These are phyloP conservation scores for Fennellomyces sp. DNA, from an alignment of 371 early-diverging fungal species.

Conservation along the genomic window DNA sequence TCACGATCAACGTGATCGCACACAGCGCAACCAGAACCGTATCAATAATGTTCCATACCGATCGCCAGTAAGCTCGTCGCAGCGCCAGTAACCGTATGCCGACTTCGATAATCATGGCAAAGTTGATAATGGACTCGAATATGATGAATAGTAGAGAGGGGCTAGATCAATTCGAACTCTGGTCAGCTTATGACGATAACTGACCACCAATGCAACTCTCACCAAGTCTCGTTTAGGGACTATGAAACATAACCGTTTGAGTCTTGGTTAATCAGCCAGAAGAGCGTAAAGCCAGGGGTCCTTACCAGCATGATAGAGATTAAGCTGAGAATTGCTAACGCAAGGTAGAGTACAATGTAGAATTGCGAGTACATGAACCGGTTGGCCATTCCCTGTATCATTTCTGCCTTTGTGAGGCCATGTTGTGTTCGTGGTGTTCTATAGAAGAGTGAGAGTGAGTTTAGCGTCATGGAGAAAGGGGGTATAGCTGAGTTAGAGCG, in stretches of 20 bases:
- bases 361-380: conserved; percentile 77
- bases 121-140: conserved; percentile 73
- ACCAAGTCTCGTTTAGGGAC: conserved; percentile 51
- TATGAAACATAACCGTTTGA: conserved; percentile 14
- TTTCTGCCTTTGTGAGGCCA: conserved; percentile 63
- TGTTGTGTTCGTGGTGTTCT: conserved; percentile 37
- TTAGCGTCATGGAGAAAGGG: not conserved
- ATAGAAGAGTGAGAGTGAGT: not conserved
- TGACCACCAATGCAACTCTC: conserved; percentile 8
- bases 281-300: not conserved
- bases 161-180: conserved; percentile 15
- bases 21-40: conserved; percentile 67
- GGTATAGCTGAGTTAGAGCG: not conserved
- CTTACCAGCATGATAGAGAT: conserved; percentile 67
- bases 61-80: conserved; percentile 73
- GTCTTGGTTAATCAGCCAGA: too few relatives aligned
- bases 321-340: conserved; percentile 64
- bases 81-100: conserved; percentile 68
- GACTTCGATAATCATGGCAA: conserved; percentile 78
- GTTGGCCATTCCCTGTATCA: conserved; percentile 75
- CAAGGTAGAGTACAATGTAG: conserved; percentile 73
- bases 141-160: conserved; percentile 55
- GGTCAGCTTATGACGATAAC: not conserved
- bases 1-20: conserved; percentile 66
- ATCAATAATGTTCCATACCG: conserved; percentile 77